Conservation (phyloP, 2,329 filamentous ascomycete genomes). For the Monosporascus sp. region DNA sequence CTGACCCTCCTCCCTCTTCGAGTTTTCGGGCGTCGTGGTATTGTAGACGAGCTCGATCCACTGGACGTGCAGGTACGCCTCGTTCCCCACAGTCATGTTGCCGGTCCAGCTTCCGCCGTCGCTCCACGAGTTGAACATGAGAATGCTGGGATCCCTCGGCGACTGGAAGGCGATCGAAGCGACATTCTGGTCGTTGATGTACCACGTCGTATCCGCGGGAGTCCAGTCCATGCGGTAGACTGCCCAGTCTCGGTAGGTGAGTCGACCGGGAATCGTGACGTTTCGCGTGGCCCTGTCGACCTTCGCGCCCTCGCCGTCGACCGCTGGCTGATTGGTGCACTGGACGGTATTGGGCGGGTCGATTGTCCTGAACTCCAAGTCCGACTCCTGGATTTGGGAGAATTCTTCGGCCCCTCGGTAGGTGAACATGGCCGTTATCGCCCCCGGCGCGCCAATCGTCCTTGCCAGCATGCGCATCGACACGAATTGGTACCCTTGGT, state of each 20-base stretch:
- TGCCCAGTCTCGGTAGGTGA: slow-evolving; percentile 49
- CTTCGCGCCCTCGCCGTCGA: slow-evolving; percentile 37
- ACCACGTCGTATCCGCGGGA: slow-evolving; percentile 48
- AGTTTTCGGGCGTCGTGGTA: slow-evolving; percentile 6
- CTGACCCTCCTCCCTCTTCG: slow-evolving; percentile 11
- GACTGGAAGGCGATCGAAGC: slow-evolving; percentile 50
- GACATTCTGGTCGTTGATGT: slow-evolving; percentile 43
- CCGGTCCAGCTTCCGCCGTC: slow-evolving; percentile 56
- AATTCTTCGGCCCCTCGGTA: slow-evolving; percentile 35
- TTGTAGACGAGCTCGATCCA: slow-evolving; percentile 59
- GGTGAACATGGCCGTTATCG: slow-evolving; percentile 48
- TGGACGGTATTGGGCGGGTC: slow-evolving; percentile 39
- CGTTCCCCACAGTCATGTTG: slow-evolving; percentile 45
- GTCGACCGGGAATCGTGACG: slow-evolving; percentile 36
- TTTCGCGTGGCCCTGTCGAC: slow-evolving; percentile 42
- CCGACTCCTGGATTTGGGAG: slow-evolving; percentile 41
- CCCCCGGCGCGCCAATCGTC: slow-evolving; percentile 41
- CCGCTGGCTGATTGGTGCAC: slow-evolving; percentile 57
- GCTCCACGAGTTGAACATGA: slow-evolving; percentile 57
- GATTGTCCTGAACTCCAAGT: slow-evolving; percentile 47
- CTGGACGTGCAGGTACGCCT: slow-evolving; percentile 53
- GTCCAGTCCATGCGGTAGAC: slow-evolving; percentile 58
- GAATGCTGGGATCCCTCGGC: slow-evolving; percentile 43
- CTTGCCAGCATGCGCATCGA: slow-evolving; percentile 47
- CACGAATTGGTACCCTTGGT: slow-evolving; percentile 30